Evolutionary conservation across 306 rosid genomes (phyloP).

Genomic region (Erythrophleum fordii): DNA sequence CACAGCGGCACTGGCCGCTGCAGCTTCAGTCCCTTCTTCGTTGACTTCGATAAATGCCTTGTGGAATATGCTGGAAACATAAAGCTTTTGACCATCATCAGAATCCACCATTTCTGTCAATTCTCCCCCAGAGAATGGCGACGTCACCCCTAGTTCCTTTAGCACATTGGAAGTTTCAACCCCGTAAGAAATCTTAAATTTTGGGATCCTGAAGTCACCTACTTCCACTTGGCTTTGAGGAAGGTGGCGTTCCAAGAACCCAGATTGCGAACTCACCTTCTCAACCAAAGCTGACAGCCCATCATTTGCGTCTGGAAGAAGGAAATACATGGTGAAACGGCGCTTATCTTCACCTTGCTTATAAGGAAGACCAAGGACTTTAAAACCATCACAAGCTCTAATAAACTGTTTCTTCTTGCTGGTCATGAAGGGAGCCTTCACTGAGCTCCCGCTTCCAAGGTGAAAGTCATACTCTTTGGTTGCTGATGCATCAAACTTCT

Average conservation of each 20-base stretch:
- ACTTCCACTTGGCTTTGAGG: slow-evolving; percentile 49
- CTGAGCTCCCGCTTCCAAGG: slow-evolving; percentile 60
- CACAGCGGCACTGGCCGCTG: slow-evolving; percentile 57
- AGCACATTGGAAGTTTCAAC: slow-evolving; percentile 55
- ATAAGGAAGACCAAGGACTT: slow-evolving; percentile 75
- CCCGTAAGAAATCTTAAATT: slow-evolving; percentile 72
- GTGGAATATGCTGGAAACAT: slow-evolving; percentile 63
- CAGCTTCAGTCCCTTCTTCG: slow-evolving; percentile 92
- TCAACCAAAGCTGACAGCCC: slow-evolving; percentile 71
- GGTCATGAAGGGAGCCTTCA: slow-evolving; percentile 78
- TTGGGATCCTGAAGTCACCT: slow-evolving; percentile 77
- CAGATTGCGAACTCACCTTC: slow-evolving; percentile 57
- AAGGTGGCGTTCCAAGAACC: slow-evolving; percentile 59
- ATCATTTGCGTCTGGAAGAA: slow-evolving; percentile 74
- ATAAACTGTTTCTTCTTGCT: slow-evolving; percentile 57
- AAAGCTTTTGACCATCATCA: slow-evolving; percentile 40
- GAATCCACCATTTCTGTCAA: slow-evolving; percentile 83
- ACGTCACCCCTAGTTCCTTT: slow-evolving; percentile 66
- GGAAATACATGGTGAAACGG: slow-evolving; percentile 66
- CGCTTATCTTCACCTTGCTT: slow-evolving; percentile 67
- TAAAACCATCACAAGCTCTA: slow-evolving; percentile 59
- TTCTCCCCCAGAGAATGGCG: slow-evolving; percentile 64
- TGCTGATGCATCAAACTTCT: slow-evolving; percentile 60
- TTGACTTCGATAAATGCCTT: slow-evolving; percentile 82
- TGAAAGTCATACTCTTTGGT: slow-evolving; percentile 67